Percentiles rank a stretch among this genome's conserved stretches.
phyloP scores from a whole-genome alignment of 2,329 filamentous ascomycete species.

The Pyricularia pennisetigena region DNA sequence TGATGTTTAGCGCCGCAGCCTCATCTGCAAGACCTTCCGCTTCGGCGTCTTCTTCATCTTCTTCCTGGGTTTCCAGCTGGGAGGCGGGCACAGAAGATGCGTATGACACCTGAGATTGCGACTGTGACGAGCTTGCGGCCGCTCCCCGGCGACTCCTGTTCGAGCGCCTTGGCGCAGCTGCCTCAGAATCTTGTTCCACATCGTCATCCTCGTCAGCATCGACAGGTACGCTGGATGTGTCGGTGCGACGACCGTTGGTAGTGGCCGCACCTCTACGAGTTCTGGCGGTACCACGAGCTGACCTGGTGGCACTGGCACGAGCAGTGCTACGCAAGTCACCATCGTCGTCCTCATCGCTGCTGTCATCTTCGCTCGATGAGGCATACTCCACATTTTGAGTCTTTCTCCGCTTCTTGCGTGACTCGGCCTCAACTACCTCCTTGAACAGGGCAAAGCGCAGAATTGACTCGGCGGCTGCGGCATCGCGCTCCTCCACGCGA shows the following conservation, averaged over 20 bases:
- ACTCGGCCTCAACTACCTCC: constrained; percentile 73
- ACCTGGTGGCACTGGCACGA: constrained; percentile 19
- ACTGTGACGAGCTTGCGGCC: constrained; percentile 26
- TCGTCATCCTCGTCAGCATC: constrained; percentile 37
- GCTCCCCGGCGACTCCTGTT: constrained; percentile 20
- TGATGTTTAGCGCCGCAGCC: constrained; percentile 31
- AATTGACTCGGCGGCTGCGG: constrained; percentile 78
- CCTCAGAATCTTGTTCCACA: constrained; percentile 39
- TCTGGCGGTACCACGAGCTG: constrained; percentile 20
- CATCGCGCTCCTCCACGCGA: constrained; percentile 82
- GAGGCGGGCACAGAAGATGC: constrained; percentile 74
- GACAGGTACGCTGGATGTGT: constrained; percentile 12
- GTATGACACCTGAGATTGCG: constrained; percentile 54
- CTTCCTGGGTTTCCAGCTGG: constrained; percentile 41
- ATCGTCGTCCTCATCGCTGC: constrained; percentile 43
- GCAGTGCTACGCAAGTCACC: constrained; percentile 31
- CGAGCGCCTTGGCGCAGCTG: constrained; percentile 31
- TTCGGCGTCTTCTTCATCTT: constrained; percentile 20
- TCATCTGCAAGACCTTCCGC: constrained; percentile 34
- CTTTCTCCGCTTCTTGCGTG: constrained; percentile 74
- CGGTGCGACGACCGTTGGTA: constrained; percentile 11
- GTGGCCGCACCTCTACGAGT: constrained; percentile 17
- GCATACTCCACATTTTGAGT: constrained; percentile 50
- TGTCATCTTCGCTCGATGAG: constrained; percentile 44
- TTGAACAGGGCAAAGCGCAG: constrained; percentile 95